Evolutionary conservation across 768 basidiomycete genomes (phyloP), one percentile per base, ranked within the genome.

Genomic region (Leccinum subtestaceum): DNA sequence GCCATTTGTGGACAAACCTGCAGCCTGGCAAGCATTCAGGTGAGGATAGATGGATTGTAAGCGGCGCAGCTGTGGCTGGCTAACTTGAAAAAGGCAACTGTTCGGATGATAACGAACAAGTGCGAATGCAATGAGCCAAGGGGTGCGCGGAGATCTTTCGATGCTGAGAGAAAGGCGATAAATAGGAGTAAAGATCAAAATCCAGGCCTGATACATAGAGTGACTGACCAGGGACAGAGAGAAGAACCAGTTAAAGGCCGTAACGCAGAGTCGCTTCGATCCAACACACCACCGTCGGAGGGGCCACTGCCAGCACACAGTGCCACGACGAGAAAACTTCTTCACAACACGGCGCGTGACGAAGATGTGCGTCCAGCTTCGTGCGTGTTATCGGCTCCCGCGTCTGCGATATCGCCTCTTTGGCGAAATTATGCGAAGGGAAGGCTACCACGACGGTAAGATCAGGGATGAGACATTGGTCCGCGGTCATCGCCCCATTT

Each of bases 401-500:
- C 34, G 43, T 57, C 36, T 7, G 38, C 36, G 17, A 10, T 50
- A 34, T 57, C 36, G 19, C n/a, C 19, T 17, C 31, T 12, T 38
- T 25, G 54, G 34, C 23, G 29, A 55, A 54, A 54, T 34, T 52
- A 3, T 23, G n/a, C 25, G 40, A 54, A 61, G 21, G 23, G 27
- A 55, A 17, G 53, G 17, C 48, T 6, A 25, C 10, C 21, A 15
- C 32, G 15, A 11, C 32, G n/a, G 38, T 38, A n/a, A 31, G 46
- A 46, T 25, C 53, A 53, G 43, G 51, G 55, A 53, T 40, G 21
- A 46, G 38, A n/a, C 21, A 48, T 21, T 47, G 19, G 48, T 52
- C 66, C 63, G 66, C 59, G 68, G 67, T 57, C 11, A 49, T 60
- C 40, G 27, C n/a, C 43, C 31, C 52, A 31, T 54, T 31, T 58